Conservation (phyloP, 495 filamentous ascomycete species). For the Hypoxylon rickii region DNA sequence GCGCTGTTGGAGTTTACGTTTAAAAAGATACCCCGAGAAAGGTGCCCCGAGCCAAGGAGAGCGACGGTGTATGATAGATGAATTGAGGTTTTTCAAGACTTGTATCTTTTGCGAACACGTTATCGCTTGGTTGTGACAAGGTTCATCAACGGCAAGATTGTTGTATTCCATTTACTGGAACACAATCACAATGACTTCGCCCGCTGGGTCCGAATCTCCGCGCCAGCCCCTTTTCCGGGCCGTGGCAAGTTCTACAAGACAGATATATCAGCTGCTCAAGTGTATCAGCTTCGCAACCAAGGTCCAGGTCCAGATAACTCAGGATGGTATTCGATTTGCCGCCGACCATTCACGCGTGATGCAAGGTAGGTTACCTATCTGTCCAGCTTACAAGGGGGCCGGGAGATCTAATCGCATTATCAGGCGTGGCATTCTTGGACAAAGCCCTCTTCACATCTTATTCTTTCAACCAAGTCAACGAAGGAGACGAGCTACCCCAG, state of each 20-base stretch:
- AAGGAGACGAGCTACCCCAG: constrained; percentile 44
- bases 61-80: constrained; percentile 49
- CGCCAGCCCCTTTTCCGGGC: constrained; percentile 71
- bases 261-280: constrained; percentile 86
- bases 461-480: constrained; percentile 54
- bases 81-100: constrained; percentile 32
- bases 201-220: constrained; percentile 18
- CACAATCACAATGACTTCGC: constrained; percentile 14
- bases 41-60: constrained; percentile 32
- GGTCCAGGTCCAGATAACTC: constrained; percentile 81
- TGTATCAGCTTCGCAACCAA: constrained; percentile 82
- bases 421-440: constrained; percentile 80
- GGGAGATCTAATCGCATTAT: constrained; percentile 10
- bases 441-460: constrained; percentile 87
- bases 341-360: constrained; percentile 83
- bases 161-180: not conserved
- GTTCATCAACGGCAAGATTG: not conserved
- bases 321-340: constrained; percentile 82
- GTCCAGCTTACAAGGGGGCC: not conserved
- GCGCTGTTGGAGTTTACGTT: constrained; percentile 98
- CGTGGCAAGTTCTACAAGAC: constrained; percentile 82
- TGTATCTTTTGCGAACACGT: constrained; percentile 5
- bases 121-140: constrained; percentile 22
- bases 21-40: constrained; percentile 57
- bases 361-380: constrained; percentile 65